Percentiles rank a stretch among this genome's conserved stretches.
These are phyloP conservation scores for Linnemannia exigua DNA, from an alignment of 192 early-diverging fungal genomes.

Conservation along the genomic window DNA sequence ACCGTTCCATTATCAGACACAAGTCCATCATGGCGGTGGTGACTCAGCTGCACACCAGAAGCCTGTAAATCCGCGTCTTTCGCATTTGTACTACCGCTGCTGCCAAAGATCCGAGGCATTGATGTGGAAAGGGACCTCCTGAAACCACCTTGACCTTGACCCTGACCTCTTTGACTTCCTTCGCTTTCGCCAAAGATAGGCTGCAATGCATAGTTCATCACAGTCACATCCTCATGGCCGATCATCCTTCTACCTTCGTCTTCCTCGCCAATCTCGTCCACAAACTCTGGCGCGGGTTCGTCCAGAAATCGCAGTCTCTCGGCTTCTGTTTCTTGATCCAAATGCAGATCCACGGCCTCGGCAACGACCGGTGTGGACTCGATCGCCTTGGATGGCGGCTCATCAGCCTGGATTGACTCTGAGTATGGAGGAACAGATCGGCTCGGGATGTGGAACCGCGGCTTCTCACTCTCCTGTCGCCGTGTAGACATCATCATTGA, in stretches of 20 bases:
- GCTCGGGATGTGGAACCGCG: neutral
- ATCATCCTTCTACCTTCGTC: neutral
- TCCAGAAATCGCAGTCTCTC: conserved; percentile 11
- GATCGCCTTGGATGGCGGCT: neutral
- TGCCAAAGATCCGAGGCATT: neutral
- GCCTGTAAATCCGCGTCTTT: neutral
- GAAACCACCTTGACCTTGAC: neutral
- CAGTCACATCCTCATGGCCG: conserved; percentile 38
- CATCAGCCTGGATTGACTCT: neutral
- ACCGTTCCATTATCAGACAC: neutral
- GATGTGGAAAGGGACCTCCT: neutral
- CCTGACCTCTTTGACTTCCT: neutral
- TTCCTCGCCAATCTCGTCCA: neutral
- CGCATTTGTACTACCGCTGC: neutral
- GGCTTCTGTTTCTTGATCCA: neutral
- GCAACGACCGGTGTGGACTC: neutral
- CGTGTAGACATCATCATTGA: neutral
- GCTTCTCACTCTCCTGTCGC: neutral
- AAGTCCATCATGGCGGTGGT: neutral
- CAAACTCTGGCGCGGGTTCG: conserved; percentile 11
- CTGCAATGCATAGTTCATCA: conserved; percentile 34
- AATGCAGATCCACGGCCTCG: neutral
- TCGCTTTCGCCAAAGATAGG: conserved; percentile 25
- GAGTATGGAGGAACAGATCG: neutral
- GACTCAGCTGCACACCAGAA: neutral